Base-by-base conservation (phyloP, 78 protist species). In the Trichosphaerium sp. region DNA sequence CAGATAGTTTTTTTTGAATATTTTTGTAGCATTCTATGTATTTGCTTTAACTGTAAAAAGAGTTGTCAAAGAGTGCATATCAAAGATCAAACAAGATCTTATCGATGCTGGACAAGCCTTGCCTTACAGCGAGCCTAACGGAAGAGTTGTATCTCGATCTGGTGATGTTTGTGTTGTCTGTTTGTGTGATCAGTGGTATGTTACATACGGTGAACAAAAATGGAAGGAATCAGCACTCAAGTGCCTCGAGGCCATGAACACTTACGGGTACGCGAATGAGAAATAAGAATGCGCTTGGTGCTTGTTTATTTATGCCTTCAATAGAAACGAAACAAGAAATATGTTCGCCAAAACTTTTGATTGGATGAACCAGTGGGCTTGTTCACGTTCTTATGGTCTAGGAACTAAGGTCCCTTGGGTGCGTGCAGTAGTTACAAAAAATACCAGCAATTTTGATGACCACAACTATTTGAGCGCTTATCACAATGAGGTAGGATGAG, bases 141-240 rank as follows among this genome's bases (percentile, higher is more conserved):
- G 48, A 11, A 34, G 12, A 26, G 98, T 98, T 62, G 67, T 89
- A 7, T 90, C 98, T 15, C 95, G 99, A 61, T 78, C 93, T 15
- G 98, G 93, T 37, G 96, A 90, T 71, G 93, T 85, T 74, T 98
- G 99, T 75, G 99, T 98, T 7, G 98, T 93, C 12, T 88, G 95
- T 32, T 59, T 91, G 28, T 38, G 74, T 34, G 98, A 95, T 78
- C 99, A 98, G 75, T 98, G 98, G 99, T 97, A 82, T 90, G 42
- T 98, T 54, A 74, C 78, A 63, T 98, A 98, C 63, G 99, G 99
- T 49, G 94, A 89, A 49, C 83, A 35, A 8, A 75, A 79, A 63
- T 97, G 99, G 99, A 48, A 61, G 38, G 40, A 12, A 14, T 18
- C 31, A 40, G 87, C 73, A 5, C 26, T 47, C 29, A 26, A 60